phyloP scores from a whole-genome alignment of 495 filamentous ascomycete genomes.

The Aspergillus affinis region DNA sequence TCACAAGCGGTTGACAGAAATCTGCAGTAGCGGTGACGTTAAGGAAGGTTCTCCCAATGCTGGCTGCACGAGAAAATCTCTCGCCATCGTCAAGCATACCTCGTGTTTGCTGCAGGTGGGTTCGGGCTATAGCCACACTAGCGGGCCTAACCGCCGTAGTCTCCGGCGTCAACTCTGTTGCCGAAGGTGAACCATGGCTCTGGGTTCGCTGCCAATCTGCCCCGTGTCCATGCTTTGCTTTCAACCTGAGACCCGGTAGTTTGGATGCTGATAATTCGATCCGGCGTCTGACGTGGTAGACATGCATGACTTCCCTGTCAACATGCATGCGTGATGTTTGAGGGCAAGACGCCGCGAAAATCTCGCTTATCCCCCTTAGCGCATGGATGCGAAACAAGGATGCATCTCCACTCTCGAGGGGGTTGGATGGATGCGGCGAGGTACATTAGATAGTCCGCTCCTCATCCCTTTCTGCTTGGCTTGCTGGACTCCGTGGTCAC shows the following conservation, averaged over 20 bases:
- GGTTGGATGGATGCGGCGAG: not conserved
- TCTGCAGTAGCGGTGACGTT: not conserved
- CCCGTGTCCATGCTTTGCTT: constrained; percentile 16
- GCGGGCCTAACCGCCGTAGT: constrained; percentile 29
- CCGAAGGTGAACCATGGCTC: constrained; percentile 45
- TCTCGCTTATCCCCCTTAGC: not conserved
- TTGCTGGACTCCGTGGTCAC: not conserved
- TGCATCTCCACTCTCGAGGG: not conserved
- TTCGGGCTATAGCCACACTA: constrained; percentile 19
- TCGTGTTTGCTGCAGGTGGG: not conserved
- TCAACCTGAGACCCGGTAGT: constrained; percentile 28
- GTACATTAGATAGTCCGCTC: not conserved
- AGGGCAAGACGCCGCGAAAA: constrained; percentile 1
- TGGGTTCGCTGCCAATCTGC: constrained; percentile 32
- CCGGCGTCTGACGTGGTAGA: constrained; percentile 14
- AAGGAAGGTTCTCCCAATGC: not conserved
- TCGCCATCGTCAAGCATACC: not conserved
- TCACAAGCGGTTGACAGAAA: not conserved
- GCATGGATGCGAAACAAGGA: not conserved
- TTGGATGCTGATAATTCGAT: constrained; percentile 24
- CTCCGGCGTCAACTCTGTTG: constrained; percentile 27
- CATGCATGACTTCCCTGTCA: constrained; percentile 29
- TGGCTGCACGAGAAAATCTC: not conserved
- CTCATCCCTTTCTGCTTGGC: not conserved
- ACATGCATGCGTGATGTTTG: constrained; percentile 12